Conservation (phyloP, 768 basidiomycete genomes). For the Agaricus sinodeliciosus region DNA sequence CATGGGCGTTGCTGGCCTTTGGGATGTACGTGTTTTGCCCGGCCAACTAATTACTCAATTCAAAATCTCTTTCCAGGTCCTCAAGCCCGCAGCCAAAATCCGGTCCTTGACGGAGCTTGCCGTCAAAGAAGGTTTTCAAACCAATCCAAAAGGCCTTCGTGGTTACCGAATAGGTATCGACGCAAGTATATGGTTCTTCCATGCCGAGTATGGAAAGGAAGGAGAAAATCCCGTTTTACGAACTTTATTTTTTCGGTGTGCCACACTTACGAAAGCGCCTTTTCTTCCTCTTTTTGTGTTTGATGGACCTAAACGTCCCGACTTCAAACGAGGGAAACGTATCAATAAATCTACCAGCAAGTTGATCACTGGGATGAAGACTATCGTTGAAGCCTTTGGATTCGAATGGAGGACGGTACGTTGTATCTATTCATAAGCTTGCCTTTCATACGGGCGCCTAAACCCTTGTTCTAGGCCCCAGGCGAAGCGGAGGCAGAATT, state of each 20-base stretch:
- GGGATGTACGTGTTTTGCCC: constrained; percentile 31
- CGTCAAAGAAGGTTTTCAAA: constrained; percentile 66
- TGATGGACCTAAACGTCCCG: constrained; percentile 81
- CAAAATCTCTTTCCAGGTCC: constrained; percentile 30
- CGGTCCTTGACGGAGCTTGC: constrained; percentile 76
- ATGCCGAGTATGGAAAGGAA: constrained; percentile 65
- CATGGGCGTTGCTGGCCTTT: constrained; percentile 46
- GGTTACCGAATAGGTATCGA: constrained; percentile 86
- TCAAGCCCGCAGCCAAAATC: constrained; percentile 62
- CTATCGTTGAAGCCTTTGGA: constrained; percentile 72
- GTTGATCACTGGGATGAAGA: constrained; percentile 71
- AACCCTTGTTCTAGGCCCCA: constrained; percentile 55
- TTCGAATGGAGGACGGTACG: constrained; percentile 69
- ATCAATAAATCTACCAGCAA: constrained; percentile 57
- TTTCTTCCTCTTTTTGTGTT: constrained; percentile 90
- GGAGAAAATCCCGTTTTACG: constrained; percentile 86
- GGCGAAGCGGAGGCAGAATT: constrained; percentile 95
- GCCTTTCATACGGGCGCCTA: constrained; percentile 7
- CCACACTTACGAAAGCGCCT: constrained; percentile 67
- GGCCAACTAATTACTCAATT: not conserved
- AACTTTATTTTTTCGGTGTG: constrained; percentile 80
- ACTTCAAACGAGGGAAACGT: constrained; percentile 71
- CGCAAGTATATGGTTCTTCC: constrained; percentile 82
- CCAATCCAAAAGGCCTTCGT: constrained; percentile 54
- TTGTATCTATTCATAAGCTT: not conserved